A percentile compares a stretch with the other conserved stretches of the same genome.
Conservation (phyloP, 768 basidiomycete genomes). For the Lactarius vividus region DNA sequence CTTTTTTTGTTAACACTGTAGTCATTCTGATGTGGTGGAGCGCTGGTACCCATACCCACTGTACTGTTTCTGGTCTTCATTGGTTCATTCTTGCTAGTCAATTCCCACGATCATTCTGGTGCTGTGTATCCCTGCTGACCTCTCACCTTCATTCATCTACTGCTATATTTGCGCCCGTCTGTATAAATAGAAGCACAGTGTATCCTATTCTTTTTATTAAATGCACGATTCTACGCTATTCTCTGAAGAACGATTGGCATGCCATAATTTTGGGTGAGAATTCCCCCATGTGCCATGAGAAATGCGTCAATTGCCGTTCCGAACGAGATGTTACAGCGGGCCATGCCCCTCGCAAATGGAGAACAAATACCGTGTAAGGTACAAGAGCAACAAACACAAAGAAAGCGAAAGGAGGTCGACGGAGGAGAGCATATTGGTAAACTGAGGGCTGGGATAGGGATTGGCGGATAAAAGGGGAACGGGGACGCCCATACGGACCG, state of each 20-base stretch:
- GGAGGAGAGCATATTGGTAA: conserved; percentile 14
- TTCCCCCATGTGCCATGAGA: neutral
- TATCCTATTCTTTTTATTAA: conserved; percentile 16
- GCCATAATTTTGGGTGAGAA: neutral
- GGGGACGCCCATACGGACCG: neutral
- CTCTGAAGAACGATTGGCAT: neutral
- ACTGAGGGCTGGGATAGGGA: neutral
- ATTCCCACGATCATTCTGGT: neutral
- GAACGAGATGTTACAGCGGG: conserved; percentile 21
- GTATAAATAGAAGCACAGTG: conserved; percentile 18
- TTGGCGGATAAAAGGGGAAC: neutral
- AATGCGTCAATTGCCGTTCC: conserved; percentile 19
- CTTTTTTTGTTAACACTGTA: neutral
- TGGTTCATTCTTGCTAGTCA: neutral
- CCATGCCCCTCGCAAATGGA: conserved; percentile 7
- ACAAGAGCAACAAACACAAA: conserved; percentile 15
- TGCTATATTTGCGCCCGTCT: conserved; percentile 4
- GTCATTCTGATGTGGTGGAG: neutral
- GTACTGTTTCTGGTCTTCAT: neutral
- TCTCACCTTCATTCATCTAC: conserved; percentile 3
- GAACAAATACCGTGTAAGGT: conserved; percentile 11
- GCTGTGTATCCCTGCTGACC: neutral
- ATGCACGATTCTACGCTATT: neutral
- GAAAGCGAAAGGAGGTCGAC: conserved; percentile 3
- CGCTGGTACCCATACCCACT: neutral